A percentile compares a stretch with the other conserved stretches of the same genome.
Conservation (phyloP, 805 yeast species). For the Myxozyma udenii region DNA sequence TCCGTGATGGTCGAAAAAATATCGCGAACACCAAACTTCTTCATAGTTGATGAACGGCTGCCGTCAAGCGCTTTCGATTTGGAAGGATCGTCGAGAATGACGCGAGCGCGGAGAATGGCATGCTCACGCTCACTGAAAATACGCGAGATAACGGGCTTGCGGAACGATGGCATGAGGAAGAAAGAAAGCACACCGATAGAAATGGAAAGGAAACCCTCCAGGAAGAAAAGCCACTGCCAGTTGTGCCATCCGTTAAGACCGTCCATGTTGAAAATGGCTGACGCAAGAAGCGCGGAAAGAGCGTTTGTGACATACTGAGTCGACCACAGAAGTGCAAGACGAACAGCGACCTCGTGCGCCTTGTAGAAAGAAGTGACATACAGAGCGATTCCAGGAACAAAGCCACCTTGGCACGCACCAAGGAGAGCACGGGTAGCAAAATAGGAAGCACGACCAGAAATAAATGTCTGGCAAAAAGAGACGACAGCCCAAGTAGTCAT, state of each 20-base stretch:
- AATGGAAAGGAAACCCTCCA: constrained; percentile 58
- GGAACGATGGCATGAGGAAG: constrained; percentile 49
- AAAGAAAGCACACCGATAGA: constrained; percentile 47
- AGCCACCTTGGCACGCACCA: constrained; percentile 65
- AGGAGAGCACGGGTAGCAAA: constrained; percentile 49
- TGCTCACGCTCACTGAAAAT: constrained; percentile 50
- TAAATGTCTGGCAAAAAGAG: constrained; percentile 50
- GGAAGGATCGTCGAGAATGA: constrained; percentile 60
- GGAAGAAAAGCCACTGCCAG: constrained; percentile 65
- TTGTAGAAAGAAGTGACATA: constrained; percentile 69
- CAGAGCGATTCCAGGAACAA: constrained; percentile 59
- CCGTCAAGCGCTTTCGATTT: constrained; percentile 52
- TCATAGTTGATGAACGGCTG: constrained; percentile 44
- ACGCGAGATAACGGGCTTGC: constrained; percentile 17
- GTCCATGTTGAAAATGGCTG: constrained; percentile 52
- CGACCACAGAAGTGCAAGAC: constrained; percentile 60
- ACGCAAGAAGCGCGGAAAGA: constrained; percentile 49
- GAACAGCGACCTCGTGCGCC: constrained; percentile 52
- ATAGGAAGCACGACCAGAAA: constrained; percentile 45
- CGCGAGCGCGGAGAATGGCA: constrained; percentile 56
- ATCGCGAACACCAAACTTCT: constrained; percentile 46
- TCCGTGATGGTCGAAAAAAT: constrained; percentile 47
- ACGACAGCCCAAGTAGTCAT: constrained; percentile 57
- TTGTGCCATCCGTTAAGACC: constrained; percentile 49
- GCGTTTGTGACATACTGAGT: constrained; percentile 51